Conservation (phyloP, 768 basidiomycete species). For the Boletus tomentosulus region DNA sequence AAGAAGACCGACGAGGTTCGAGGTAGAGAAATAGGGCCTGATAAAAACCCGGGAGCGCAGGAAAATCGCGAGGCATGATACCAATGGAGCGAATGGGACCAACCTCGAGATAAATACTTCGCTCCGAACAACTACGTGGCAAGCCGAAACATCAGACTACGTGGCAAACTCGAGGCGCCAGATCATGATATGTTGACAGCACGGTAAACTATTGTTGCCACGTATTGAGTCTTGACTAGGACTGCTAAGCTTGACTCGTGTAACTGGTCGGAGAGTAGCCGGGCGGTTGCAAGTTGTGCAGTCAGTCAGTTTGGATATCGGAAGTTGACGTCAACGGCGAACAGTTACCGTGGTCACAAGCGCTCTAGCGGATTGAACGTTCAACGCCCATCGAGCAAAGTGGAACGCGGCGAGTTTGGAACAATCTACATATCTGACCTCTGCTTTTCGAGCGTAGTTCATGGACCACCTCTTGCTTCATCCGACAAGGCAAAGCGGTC, state of each 20-base stretch:
- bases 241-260: too few species aligned
- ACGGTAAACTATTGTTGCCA: too few species aligned
- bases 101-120: background rate
- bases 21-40: slow-evolving; percentile 58
- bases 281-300: too few species aligned
- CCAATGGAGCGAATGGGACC: background rate
- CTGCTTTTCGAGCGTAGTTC: background rate
- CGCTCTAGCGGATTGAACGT: background rate
- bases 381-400: too few species aligned
- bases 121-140: background rate
- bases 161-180: too few species aligned
- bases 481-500: slow-evolving; percentile 3
- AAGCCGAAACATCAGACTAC: too few species aligned
- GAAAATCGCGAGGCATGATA: slow-evolving; percentile 35
- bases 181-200: too few species aligned
- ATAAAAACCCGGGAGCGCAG: slow-evolving; percentile 61
- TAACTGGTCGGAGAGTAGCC: too few species aligned
- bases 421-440: too few species aligned
- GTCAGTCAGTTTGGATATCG: too few species aligned
- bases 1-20: slow-evolving; percentile 48
- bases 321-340: background rate
- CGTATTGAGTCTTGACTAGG: too few species aligned
- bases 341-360: background rate
- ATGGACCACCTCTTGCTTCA: slow-evolving; percentile 15
- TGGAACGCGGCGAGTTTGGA: too few species aligned